Conservation (phyloP, 1,284 basidiomycete genomes). For the Rhodotorula sp. region DNA sequence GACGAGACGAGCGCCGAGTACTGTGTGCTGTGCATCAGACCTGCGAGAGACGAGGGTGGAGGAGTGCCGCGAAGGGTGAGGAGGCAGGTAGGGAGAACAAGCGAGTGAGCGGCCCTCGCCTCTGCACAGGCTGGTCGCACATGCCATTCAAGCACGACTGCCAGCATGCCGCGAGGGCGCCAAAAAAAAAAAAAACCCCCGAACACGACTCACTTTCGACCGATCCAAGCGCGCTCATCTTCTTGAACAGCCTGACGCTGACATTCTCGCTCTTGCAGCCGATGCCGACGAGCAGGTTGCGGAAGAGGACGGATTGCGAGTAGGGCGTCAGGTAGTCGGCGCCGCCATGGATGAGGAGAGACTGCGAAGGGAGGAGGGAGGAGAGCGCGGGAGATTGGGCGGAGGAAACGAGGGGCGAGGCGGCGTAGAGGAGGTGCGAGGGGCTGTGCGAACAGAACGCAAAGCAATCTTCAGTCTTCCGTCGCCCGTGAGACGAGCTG, state of each 20-base stretch:
- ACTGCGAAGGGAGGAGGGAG: constrained; percentile 44
- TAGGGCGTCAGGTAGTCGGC: constrained; percentile 45
- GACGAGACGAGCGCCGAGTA: constrained; percentile 23
- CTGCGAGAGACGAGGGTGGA: neutral
- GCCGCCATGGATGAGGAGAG: constrained; percentile 48
- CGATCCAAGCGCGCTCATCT: constrained; percentile 29
- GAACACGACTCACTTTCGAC: constrained; percentile 17
- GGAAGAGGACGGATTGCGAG: constrained; percentile 47
- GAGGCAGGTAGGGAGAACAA: neutral
- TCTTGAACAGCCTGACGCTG: constrained; percentile 46
- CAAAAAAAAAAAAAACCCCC: no score
- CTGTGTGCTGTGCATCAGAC: constrained; percentile 28
- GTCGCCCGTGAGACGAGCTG: no score
- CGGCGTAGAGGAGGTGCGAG: constrained; percentile 47
- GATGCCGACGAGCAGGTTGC: constrained; percentile 46
- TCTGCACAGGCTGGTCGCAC: neutral
- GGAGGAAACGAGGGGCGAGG: constrained; percentile 45
- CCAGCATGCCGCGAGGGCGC: neutral
- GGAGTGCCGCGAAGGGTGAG: no score
- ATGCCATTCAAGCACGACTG: neutral
- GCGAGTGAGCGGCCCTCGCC: neutral
- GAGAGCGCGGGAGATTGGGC: constrained; percentile 8
- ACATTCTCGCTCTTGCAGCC: constrained; percentile 45
- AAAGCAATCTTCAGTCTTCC: no score
- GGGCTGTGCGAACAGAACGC: constrained; percentile 45